These are phyloP conservation scores for Saposhnikovia divaricata DNA, from an alignment of 129 eudicot genomes.

Conservation along the genomic window DNA sequence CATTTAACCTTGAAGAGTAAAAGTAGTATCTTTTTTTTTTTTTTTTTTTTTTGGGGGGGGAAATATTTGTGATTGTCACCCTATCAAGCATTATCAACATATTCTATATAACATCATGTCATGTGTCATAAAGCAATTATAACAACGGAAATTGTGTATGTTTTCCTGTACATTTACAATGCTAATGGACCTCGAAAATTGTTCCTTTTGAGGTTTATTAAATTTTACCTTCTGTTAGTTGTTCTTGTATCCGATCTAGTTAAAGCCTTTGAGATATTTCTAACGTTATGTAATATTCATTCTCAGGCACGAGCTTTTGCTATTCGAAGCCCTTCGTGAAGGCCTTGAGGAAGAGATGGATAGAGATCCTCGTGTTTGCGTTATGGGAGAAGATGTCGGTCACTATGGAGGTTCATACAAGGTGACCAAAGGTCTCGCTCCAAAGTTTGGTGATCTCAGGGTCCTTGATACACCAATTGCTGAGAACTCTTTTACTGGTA, in stretches of 20 bases:
- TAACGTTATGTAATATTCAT: neutral
- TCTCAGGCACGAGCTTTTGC: slow-evolving; percentile 57
- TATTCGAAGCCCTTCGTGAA: slow-evolving; percentile 69
- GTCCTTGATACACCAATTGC: slow-evolving; percentile 73
- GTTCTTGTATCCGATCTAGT: neutral
- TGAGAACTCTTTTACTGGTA: slow-evolving; percentile 62
- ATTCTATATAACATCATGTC: neutral
- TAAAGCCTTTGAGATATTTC: neutral
- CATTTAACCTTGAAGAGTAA: neutral
- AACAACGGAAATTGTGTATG: neutral
- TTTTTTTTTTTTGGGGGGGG: neutral
- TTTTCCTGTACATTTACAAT: neutral
- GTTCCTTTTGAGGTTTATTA: neutral
- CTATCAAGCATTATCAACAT: neutral
- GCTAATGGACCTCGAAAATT: neutral
- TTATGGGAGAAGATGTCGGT: slow-evolving; percentile 74
- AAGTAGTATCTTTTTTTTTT: neutral
- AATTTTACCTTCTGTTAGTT: neutral
- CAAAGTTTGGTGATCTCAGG: slow-evolving; percentile 51
- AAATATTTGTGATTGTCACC: neutral
- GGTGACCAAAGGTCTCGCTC: slow-evolving; percentile 55
- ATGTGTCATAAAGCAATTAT: neutral
- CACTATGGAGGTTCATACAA: slow-evolving; percentile 69
- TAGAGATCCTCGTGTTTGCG: slow-evolving; percentile 53
- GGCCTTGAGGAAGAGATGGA: slow-evolving; percentile 72